Evolutionary conservation across 306 rosid genomes (phyloP).

Genomic region (Rubus idaeus): DNA sequence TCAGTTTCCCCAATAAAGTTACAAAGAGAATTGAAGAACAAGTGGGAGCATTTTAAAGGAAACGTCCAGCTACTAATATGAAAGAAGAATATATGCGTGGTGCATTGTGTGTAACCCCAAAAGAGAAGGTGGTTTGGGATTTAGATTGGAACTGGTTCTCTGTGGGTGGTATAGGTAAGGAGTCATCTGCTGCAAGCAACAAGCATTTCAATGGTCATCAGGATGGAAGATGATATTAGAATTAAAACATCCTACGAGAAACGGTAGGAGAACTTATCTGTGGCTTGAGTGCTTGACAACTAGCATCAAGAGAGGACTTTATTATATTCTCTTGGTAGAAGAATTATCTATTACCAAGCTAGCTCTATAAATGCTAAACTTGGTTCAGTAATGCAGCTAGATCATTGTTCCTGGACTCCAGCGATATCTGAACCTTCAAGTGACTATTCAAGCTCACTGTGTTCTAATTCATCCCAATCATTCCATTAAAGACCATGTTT

Average conservation of each 20-base stretch:
- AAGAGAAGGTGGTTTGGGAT: background rate
- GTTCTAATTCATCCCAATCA: background rate
- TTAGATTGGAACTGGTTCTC: background rate
- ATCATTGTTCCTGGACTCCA: background rate
- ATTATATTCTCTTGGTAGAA: background rate
- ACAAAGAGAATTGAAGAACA: background rate
- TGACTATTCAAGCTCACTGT: background rate
- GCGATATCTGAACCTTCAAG: background rate
- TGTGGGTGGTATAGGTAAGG: background rate
- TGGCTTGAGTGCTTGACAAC: background rate
- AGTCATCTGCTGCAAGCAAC: background rate
- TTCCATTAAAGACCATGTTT: background rate
- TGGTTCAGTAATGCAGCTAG: background rate
- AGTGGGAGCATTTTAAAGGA: background rate
- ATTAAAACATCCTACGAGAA: background rate
- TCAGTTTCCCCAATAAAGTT: background rate
- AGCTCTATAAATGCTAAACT: background rate
- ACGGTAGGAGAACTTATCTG: background rate
- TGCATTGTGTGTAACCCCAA: background rate
- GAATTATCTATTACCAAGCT: background rate
- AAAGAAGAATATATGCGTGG: background rate
- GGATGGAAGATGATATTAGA: background rate
- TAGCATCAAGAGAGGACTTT: background rate
- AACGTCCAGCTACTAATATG: background rate
- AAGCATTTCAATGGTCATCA: background rate